These are phyloP conservation scores for Artemisia tridentata DNA, from an alignment of 129 eudicot species.

Conservation along the genomic window DNA sequence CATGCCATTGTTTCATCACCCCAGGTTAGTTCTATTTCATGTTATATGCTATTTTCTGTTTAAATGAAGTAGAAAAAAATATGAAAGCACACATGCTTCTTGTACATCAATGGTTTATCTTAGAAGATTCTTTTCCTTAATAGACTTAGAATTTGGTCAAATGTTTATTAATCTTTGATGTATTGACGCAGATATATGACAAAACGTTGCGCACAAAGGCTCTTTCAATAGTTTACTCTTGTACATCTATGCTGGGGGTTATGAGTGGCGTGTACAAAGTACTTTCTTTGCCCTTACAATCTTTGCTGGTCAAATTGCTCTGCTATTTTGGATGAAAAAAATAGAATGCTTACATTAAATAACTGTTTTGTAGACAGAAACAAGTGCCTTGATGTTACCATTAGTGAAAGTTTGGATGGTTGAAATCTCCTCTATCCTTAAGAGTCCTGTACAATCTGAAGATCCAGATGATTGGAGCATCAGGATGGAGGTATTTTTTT, in stretches of 20 bases:
- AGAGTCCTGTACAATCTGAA: slow-evolving; percentile 75
- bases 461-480: slow-evolving; percentile 99
- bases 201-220: slow-evolving; percentile 71
- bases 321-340: slow-evolving; percentile 3
- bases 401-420: slow-evolving; percentile 84
- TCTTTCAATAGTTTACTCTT: slow-evolving; percentile 70
- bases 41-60: background rate
- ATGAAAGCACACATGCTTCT: background rate
- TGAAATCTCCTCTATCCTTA: slow-evolving; percentile 67
- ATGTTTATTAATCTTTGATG: slow-evolving; percentile 9
- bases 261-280: slow-evolving; percentile 97
- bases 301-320: background rate
- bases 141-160: background rate
- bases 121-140: slow-evolving; percentile 7
- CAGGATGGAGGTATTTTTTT: slow-evolving; percentile 78
- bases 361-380: slow-evolving; percentile 54
- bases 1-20: slow-evolving; percentile 89
- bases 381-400: slow-evolving; percentile 64
- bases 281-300: slow-evolving; percentile 26
- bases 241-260: slow-evolving; percentile 78
- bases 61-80: too few relatives aligned
- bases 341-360: slow-evolving; percentile 14
- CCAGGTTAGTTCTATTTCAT: slow-evolving; percentile 55
- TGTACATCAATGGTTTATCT: slow-evolving; percentile 3
- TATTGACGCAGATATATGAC: slow-evolving; percentile 65